Base-by-base conservation (phyloP, 371 early-diverging fungal genomes). In the Mucor piriformis region DNA sequence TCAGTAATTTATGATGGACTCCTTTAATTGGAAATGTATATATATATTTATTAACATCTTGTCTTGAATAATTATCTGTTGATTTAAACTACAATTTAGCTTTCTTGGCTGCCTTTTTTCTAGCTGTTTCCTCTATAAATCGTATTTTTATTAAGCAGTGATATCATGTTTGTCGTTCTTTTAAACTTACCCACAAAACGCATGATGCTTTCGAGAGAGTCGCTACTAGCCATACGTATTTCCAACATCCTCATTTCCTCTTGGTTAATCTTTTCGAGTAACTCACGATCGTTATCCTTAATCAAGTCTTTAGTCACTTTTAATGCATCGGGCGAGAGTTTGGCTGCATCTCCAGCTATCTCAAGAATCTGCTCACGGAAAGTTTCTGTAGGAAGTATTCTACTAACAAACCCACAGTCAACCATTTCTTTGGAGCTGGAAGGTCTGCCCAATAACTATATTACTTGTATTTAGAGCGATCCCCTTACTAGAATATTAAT, bases 241-340 rank as follows among this genome's bases (percentile, higher is more conserved):
- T 43, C 56, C 15, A 80, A 61, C 7, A 61, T 57, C 5, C 57
- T 69, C 74, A 85, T 83, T 66, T 88, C 88, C 11, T 57, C 61
- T 6, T 56, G 67, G 48, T 83, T 85, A 20, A 76, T 74, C n/a
- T 69, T 46, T 8, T 77, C 68, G 47, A 88, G 51, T 20, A 72
- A 49, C 18, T 81, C 69, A 18, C 73, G 66, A 37, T 86, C 87
- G 27, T 64, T 56, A 16, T 62, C 73, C n/a, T 76, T 77, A n/a
- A 86, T 70, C 15, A 88, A 72, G 0, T 72, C 66, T 61, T 86
- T 88, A n/a, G 88, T 83, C 15, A 70, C 72, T 56, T 77, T 79
- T 51, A 86, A 69, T 0, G 88, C 85, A 37, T 79, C 73, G 7
- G 69, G 46, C 6, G 87, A 84, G 48, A 74, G 81, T 43, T 85